Conservation (phyloP, 2,329 filamentous ascomycete species). For the Hypoxylon sp. region DNA sequence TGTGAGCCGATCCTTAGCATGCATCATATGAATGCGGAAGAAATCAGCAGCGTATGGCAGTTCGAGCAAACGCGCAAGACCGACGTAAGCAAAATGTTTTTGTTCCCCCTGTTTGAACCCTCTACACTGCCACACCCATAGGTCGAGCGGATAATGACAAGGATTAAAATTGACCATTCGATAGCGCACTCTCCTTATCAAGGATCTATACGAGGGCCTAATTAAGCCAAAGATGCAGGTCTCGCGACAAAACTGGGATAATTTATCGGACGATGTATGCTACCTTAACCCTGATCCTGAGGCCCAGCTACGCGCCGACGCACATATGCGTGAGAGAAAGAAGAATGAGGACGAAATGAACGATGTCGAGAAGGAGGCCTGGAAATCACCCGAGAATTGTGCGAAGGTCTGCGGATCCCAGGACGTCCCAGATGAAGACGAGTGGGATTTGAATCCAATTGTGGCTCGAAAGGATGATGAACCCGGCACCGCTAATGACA, state of each 20-base stretch:
- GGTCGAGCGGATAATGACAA: background rate
- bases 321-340: conserved; percentile 55
- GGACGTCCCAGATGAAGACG: conserved; percentile 56
- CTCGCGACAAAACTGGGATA: conserved; percentile 66
- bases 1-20: conserved; percentile 71
- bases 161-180: conserved; percentile 35
- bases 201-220: conserved; percentile 66
- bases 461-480: conserved; percentile 48
- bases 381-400: conserved; percentile 63
- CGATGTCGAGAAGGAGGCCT: conserved; percentile 61
- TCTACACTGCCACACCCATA: background rate
- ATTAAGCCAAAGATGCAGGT: conserved; percentile 61
- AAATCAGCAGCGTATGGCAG: conserved; percentile 67
- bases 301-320: conserved; percentile 55
- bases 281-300: conserved; percentile 60
- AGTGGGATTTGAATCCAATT: conserved; percentile 48
- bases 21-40: conserved; percentile 68
- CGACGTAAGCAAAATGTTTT: conserved; percentile 54
- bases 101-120: background rate
- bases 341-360: conserved; percentile 59
- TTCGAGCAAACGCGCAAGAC: conserved; percentile 66
- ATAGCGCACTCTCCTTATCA: conserved; percentile 62
- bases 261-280: conserved; percentile 64
- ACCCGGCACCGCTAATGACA: conserved; percentile 48
- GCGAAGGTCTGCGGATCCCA: conserved; percentile 64